phyloP scores from a whole-genome alignment of 164 flowering plant species.

The Magnolia changhungtana region DNA sequence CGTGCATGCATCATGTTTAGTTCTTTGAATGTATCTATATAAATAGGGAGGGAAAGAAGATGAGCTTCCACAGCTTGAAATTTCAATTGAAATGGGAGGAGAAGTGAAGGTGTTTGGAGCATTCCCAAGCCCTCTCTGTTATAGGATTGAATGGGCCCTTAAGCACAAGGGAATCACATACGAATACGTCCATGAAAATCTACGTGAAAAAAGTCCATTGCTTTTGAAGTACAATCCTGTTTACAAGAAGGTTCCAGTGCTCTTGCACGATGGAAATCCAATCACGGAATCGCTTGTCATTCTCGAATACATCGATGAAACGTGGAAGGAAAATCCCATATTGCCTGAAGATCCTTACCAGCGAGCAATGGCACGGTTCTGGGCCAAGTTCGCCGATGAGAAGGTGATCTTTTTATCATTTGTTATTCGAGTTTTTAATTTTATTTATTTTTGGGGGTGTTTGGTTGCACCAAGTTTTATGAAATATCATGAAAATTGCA shows the following conservation, averaged over 20 bases:
- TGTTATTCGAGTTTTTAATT: too few relatives aligned
- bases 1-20: not conserved
- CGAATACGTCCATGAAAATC: conserved; percentile 9
- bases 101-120: conserved; percentile 13
- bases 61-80: not conserved
- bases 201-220: not conserved
- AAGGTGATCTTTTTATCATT: not conserved
- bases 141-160: conserved; percentile 11
- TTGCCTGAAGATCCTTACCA: conserved; percentile 13
- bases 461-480: not conserved
- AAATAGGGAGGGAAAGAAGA: not conserved
- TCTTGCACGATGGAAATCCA: conserved; percentile 6
- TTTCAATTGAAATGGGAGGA: not conserved
- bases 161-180: conserved; percentile 6
- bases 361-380: conserved; percentile 7
- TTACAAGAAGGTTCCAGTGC: conserved; percentile 6
- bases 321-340: conserved; percentile 7
- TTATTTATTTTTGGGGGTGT: too few relatives aligned
- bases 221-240: conserved; percentile 12
- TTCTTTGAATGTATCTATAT: not conserved
- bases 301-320: conserved; percentile 15
- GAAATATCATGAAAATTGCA: not conserved
- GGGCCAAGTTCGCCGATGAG: conserved; percentile 7
- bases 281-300: conserved; percentile 7
- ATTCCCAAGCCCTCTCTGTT: conserved; percentile 8